A percentile compares a stretch with the other conserved stretches of the same genome.
Evolutionary conservation across 495 filamentous ascomycete species (phyloP).

Genomic region (Penicillium cataractarum): DNA sequence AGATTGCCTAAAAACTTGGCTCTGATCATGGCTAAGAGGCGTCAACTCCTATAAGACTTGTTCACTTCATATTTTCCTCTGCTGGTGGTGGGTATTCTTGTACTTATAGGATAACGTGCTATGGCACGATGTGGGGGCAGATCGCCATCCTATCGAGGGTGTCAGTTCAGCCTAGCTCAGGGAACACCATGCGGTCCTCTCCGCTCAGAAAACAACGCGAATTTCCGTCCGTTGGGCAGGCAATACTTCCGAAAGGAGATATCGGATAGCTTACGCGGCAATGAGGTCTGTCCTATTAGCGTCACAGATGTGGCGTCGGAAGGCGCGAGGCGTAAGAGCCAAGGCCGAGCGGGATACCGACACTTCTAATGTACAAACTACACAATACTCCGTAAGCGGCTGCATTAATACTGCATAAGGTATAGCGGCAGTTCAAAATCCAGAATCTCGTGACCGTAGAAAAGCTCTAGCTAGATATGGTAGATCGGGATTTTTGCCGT

Average conservation of each 20-base stretch:
- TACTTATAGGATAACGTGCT: background rate
- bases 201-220: background rate
- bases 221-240: background rate
- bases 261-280: background rate
- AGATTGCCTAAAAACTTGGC: background rate
- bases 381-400: background rate
- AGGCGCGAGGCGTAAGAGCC: background rate
- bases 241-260: background rate
- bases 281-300: background rate
- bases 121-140: background rate
- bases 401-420: background rate
- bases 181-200: background rate
- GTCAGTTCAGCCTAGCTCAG: background rate
- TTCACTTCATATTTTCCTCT: background rate
- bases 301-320: slow-evolving; percentile 5
- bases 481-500: no score
- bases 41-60: background rate
- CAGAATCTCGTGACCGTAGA: background rate
- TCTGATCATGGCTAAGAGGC: background rate
- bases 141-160: background rate
- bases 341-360: background rate
- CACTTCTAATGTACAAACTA: no score
- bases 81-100: background rate
- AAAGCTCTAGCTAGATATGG: no score
- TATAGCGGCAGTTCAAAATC: background rate